A percentile compares a stretch with the other conserved stretches of the same genome.
Evolutionary conservation across 768 basidiomycete species (phyloP).

Genomic region (Tricholoma sp.): DNA sequence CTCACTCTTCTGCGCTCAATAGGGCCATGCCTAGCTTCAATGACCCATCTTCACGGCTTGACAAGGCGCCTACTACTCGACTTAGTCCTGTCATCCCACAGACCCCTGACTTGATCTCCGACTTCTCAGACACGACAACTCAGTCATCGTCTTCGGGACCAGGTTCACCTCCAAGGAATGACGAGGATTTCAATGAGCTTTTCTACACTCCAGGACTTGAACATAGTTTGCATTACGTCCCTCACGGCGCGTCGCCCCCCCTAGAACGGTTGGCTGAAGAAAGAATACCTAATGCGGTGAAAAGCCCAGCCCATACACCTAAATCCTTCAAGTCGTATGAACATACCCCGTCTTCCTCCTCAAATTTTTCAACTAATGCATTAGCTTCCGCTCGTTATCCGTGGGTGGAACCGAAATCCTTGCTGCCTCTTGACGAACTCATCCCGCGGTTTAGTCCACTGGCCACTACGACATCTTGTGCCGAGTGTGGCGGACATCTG

Average conservation of each 20-base stretch:
- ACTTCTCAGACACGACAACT: constrained; percentile 54
- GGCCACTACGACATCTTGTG: constrained; percentile 45
- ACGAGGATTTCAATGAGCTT: constrained; percentile 15
- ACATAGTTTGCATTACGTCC: constrained; percentile 10
- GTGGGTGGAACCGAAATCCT: background rate
- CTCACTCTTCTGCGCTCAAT: constrained; percentile 19
- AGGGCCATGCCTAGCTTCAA: constrained; percentile 9
- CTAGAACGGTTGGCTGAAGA: background rate
- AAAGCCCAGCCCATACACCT: constrained; percentile 29
- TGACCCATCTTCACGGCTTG: background rate
- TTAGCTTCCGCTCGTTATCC: background rate
- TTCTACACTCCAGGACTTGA: constrained; percentile 17
- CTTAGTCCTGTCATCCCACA: constrained; percentile 30
- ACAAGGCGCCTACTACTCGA: constrained; percentile 3
- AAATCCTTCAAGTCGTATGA: constrained; percentile 14
- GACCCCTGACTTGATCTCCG: constrained; percentile 57
- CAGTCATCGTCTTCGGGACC: constrained; percentile 45
- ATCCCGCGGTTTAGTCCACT: background rate
- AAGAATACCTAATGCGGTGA: background rate
- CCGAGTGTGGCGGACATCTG: constrained; percentile 53
- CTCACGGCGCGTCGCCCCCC: background rate
- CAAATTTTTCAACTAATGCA: background rate
- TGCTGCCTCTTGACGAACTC: constrained; percentile 8
- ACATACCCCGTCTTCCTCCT: background rate
- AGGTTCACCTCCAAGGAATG: constrained; percentile 43